Base-by-base conservation (phyloP, 2,329 filamentous ascomycete species). In the Aspergillus cejpii region DNA sequence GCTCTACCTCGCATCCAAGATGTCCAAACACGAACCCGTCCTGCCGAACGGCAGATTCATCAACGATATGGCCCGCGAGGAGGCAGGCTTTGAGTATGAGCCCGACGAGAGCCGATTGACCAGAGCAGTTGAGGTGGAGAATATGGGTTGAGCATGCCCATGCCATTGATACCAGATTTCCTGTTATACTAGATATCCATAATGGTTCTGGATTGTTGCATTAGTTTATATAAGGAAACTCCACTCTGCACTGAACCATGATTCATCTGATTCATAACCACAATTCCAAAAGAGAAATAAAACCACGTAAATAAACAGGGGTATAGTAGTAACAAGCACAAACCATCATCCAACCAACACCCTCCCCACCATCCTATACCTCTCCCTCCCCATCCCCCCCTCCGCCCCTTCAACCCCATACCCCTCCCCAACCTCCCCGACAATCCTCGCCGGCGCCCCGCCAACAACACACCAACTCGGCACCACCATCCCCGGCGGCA, bases 391-490 rank as follows among this genome's bases (percentile, higher is more conserved):
- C 62, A 71, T 54, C 10, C 68, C 67, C 15, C 69, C 70, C 51
- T 73, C 66, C 1, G 71, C 62, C 19, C 67, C 66, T 48, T 74
- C 56, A 59, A 67, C 60, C 53, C 69, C 70, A 67, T 74, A 69
- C 50, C 74, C 66, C 51, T 71, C 68, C 47, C 71, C 53, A 2
- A 94, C 77, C 69, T 94, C 88, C 1, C 86, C 88, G 3, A 94
- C 77, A 38, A 94, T 84, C 44, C 84, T 75, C 0, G 83, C 89
- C 1, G 89, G 89, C 60, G 79, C 74, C 0, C 89, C 89, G 0
- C 84, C 91, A n/a, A 98, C 89, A 44, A 97, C 80, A 44, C 84
- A 90, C 64, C 92, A 94, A 61, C 88, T 90, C 1, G 91, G 89
- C 44, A 97, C 85, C 19, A 97, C 87, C 83, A 94, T 94, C 49